Evolutionary conservation across 441 rosid species (phyloP), one percentile per base, ranked within the genome.

Genomic region (Eruca vesicaria): DNA sequence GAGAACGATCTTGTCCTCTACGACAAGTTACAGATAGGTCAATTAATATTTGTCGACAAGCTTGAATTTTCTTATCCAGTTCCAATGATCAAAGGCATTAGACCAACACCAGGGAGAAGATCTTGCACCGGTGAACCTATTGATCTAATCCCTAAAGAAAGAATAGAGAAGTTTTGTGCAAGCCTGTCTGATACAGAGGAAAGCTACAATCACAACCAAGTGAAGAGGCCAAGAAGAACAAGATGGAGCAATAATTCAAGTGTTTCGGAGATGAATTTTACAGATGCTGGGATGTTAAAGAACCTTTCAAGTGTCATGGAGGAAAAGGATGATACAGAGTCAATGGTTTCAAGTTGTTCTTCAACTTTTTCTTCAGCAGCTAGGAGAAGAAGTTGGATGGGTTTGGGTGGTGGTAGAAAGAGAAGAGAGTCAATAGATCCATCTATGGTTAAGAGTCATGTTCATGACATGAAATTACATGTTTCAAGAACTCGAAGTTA

Each of bases 61-160:
- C 79, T 93, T 53, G 95, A 89, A 68, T 79, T 89, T 1, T 83
- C 90, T 0, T 84, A 88, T 83, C 98, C 95, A 4, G 89, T 89
- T 63, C 97, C 95, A 0, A 53, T 82, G 83, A 84, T 90, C 31
- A 83, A 84, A 80, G 91, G 92, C 48, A 75, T 90, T 52, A 88
- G 77, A 78, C 86, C 93, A 31, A 78, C 86, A 75, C 88, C 83
- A 7, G 92, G 91, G 3, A 82, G 93, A 65, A 79, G 82, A 63
- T 79, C 80, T 12, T 89, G 88, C 19, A 35, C 7, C 10, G 88
- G 90, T 26, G 74, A 76, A 32, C 86, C 89, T 18, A 75, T 78
- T 21, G 89, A 87, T 63, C 90, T 90, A 29, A 67, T 84, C 23
- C 80, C 95, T 26, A 62, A 82, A 35, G 79, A 84, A 9, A 73